phyloP scores from a whole-genome alignment of 495 filamentous ascomycete species.

The Penicillium flavigenum region DNA sequence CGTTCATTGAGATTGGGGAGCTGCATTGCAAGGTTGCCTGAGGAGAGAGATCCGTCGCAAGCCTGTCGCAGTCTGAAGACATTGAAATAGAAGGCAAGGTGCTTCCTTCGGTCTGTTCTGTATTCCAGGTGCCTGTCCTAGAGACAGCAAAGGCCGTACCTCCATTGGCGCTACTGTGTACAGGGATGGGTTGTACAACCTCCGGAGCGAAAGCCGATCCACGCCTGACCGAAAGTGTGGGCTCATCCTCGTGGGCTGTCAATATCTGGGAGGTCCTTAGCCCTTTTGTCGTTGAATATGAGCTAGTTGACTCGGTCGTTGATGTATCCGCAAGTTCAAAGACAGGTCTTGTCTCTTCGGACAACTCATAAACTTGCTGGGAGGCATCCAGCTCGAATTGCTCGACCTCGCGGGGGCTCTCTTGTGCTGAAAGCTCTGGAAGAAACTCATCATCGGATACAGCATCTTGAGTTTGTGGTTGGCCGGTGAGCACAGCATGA shows the following conservation, averaged over 20 bases:
- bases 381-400: constrained; percentile 38
- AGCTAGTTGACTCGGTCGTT: constrained; percentile 16
- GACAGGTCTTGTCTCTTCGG: constrained; percentile 30
- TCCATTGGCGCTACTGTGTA: constrained; percentile 5
- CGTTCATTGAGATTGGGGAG: constrained; percentile 29
- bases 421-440: constrained; percentile 37
- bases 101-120: constrained; percentile 1
- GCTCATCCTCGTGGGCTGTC: constrained; percentile 29
- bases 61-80: constrained; percentile 8
- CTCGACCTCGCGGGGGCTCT: constrained; percentile 27
- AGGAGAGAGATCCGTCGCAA: constrained; percentile 3
- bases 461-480: constrained; percentile 38
- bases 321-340: constrained; percentile 49
- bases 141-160: constrained; percentile 15
- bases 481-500: constrained; percentile 55
- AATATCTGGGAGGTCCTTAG: neutral
- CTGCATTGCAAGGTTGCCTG: constrained; percentile 20
- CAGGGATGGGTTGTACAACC: constrained; percentile 23
- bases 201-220: constrained; percentile 50
- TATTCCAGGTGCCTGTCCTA: constrained; percentile 10
- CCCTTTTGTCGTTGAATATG: neutral
- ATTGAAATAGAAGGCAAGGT: constrained; percentile 16
- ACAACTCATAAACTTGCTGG: constrained; percentile 49
- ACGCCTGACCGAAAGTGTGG: constrained; percentile 29
- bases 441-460: constrained; percentile 27